Base-by-base conservation (phyloP, 257 asterid genomes). In the Przewalskia tangutica region DNA sequence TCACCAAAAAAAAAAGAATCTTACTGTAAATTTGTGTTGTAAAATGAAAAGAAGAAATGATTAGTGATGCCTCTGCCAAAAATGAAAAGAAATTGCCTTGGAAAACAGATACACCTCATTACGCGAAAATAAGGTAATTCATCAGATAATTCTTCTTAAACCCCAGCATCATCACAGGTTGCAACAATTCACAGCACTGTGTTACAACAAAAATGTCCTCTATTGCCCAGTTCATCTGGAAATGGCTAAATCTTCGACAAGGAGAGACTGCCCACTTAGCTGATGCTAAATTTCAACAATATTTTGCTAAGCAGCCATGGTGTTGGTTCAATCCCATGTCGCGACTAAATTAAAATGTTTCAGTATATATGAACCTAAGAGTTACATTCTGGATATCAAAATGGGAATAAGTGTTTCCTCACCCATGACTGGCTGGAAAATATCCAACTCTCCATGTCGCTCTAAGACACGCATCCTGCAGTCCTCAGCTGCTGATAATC, bases 401-500 rank as follows among this genome's bases (percentile, higher is more conserved):
- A 93, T 84, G 3, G 98, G 97, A 50, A 85, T 90, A 3, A 88
- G 88, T 5, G 83, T 66, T 1, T 91, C 97, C 83, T 92, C 97
- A 13, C 93, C 93, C 93, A 88, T 87, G 70, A 79, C 91, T 0
- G 97, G 91, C 85, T 91, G 92, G 87, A 92, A 90, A 16, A 91
- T 86, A 85, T 95, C 94, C 86, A 91, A 77, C 83, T 89, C 95
- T 4, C 98, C 98, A 7, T 93, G 90, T 64, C 97, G 87, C 85
- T 93, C 98, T 82, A 95, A 83, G 23, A 95, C 97, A 5, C 92
- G 95, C 98, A 95, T 95, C 84, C 93, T 87, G 89, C 98, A 95
- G 79, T 88, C 95, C 86, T 95, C 97, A 17, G 98, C 98, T 18
- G 98, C 97, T 95, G 89, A 87, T 80, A 91, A 71, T 27, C 98